Conservation (phyloP, 768 basidiomycete genomes). For the Macrolepiota albuminosa region DNA sequence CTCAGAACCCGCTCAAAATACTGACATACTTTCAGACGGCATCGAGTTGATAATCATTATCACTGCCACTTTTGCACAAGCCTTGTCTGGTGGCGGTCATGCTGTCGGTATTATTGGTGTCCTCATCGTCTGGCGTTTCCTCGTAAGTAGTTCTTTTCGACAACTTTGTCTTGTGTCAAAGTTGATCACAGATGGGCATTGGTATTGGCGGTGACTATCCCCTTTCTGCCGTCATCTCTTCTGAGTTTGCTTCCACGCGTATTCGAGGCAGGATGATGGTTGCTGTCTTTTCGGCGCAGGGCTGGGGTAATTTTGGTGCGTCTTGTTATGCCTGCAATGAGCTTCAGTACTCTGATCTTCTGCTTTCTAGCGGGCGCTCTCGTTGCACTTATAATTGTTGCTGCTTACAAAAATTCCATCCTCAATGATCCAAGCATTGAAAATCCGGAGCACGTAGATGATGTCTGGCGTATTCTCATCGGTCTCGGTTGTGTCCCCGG, state of each 20-base stretch:
- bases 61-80: constrained; percentile 72
- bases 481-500: constrained; percentile 85
- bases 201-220: constrained; percentile 97
- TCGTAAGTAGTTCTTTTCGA: constrained; percentile 38
- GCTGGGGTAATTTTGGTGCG: constrained; percentile 81
- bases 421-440: constrained; percentile 33
- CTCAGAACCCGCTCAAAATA: constrained; percentile 18
- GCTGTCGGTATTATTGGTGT: constrained; percentile 72
- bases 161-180: background rate
- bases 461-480: constrained; percentile 83
- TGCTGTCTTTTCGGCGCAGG: constrained; percentile 81
- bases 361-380: constrained; percentile 52
- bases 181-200: constrained; percentile 51
- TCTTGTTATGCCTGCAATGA: constrained; percentile 4
- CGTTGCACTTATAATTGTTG: constrained; percentile 56
- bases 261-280: constrained; percentile 85
- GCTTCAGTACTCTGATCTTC: background rate
- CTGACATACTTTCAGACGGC: constrained; percentile 40
- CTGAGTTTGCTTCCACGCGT: constrained; percentile 78
- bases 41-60: constrained; percentile 80
- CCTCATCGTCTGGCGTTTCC: constrained; percentile 80
- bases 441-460: constrained; percentile 54
- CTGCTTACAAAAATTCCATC: constrained; percentile 62
- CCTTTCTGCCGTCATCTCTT: constrained; percentile 79
- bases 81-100: constrained; percentile 62